Evolutionary conservation across 345 rosid species (phyloP).

Genomic region (Syzygium aromaticum): DNA sequence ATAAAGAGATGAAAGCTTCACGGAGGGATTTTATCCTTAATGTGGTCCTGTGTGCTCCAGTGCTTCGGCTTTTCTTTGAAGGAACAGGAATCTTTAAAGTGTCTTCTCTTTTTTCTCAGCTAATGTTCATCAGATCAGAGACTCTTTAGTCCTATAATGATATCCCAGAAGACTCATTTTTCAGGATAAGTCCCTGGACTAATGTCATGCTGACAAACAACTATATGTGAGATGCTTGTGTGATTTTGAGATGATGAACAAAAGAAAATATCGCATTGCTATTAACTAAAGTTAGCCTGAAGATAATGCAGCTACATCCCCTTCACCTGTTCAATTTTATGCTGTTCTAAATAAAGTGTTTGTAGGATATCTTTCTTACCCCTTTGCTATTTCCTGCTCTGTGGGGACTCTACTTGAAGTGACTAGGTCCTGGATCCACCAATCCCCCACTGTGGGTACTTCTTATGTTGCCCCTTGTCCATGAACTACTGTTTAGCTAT

Average conservation of each 20-base stretch:
- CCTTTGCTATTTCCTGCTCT: not conserved
- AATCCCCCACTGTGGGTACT: not conserved
- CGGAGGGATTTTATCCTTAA: not conserved
- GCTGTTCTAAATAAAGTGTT: not conserved
- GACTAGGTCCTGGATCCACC: not conserved
- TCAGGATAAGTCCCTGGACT: not conserved
- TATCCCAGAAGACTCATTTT: not conserved
- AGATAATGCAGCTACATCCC: not conserved
- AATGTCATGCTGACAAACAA: not conserved
- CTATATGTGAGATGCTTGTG: not conserved
- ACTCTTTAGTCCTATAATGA: not conserved
- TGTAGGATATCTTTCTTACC: not conserved
- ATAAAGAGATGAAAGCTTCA: not conserved
- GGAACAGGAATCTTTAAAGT: not conserved
- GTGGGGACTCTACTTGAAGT: not conserved
- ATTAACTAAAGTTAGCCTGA: not conserved
- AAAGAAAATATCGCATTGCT: not conserved
- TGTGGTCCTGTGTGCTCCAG: not conserved
- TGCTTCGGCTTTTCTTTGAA: not conserved
- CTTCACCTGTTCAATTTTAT: not conserved
- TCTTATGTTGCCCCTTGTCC: not conserved
- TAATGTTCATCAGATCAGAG: not conserved
- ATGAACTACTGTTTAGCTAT: not conserved
- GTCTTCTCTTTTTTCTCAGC: not conserved
- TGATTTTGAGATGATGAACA: not conserved